phyloP scores from a whole-genome alignment of 305 asterid genomes.

The Withania somnifera region DNA sequence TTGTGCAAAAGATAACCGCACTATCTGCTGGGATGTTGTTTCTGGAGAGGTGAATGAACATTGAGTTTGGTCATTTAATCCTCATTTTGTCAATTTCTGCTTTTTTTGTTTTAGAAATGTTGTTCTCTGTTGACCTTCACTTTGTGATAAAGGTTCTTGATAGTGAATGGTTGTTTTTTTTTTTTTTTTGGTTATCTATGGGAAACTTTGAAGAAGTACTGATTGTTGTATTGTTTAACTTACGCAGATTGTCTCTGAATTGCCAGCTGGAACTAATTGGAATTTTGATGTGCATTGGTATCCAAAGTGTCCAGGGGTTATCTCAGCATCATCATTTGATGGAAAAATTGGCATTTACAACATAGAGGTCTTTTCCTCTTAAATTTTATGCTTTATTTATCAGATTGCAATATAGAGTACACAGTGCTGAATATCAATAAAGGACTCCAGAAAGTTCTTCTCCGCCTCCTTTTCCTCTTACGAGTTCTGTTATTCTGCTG shows the following conservation, averaged over 20 bases:
- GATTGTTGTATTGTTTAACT: not conserved
- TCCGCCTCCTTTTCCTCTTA: not conserved
- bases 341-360: slow-evolving; percentile 94
- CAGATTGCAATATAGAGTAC: not conserved
- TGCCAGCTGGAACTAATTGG: slow-evolving; percentile 97
- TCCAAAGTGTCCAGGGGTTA: slow-evolving; percentile 89
- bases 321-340: slow-evolving; percentile 96
- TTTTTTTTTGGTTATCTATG: not conserved
- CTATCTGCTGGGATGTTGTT: slow-evolving; percentile 88
- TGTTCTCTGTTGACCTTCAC: not conserved
- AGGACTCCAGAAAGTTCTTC: not conserved
- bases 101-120: not conserved
- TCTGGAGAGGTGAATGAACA: slow-evolving; percentile 67
- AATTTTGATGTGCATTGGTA: slow-evolving; percentile 98
- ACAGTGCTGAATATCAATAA: too few relatives aligned
- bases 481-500: not conserved
- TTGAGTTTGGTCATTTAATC: not conserved
- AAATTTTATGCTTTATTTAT: not conserved
- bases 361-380: slow-evolving; percentile 57
- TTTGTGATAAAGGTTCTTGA: not conserved
- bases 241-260: slow-evolving; percentile 83
- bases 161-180: not conserved
- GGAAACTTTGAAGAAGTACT: not conserved
- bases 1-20: slow-evolving; percentile 97
- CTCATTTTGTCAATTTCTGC: not conserved